Base-by-base conservation (phyloP, 2,329 filamentous ascomycete species). In the Gyromitra esculenta region DNA sequence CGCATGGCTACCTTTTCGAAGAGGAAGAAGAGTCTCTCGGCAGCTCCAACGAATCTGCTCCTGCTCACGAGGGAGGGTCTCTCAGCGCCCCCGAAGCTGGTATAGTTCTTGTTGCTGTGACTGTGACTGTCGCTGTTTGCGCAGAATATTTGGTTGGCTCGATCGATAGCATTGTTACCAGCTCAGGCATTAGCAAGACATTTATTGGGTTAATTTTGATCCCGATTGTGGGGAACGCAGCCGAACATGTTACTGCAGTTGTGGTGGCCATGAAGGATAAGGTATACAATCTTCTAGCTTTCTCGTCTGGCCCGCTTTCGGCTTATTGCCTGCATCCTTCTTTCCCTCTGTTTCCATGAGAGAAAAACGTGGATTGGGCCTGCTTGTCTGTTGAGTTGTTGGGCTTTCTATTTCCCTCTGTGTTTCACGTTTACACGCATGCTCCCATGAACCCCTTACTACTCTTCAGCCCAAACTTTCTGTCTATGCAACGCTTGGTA, bases 181-280 rank as follows among this genome's bases (percentile, higher is more conserved):
- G 86, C 56, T 89, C 89, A 1, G 87, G 90, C 76, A 91, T 94
- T 82, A 93, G 90, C 85, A 92, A 92, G 84, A 92, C 90, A 0
- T 94, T 94, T 80, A 93, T 94, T 80, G 92, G 92, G 85, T 85
- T 94, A 63, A 92, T 94, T 64, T 85, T 94, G 21, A 91, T 94
- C 63, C 91, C 91, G 1, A 93, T 94, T 79, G 91, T 94, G 41
- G 91, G 91, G 56, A 94, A 94, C 81, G 91, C 91, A 1, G 91
- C 91, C 1, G 91, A 94, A 83, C 92, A 94, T 81, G 92, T 94
- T 50, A 94, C 92, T 0, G 92, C 92, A 18, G 90, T 93, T 18
- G 90, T 94, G 39, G 92, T 94, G 35, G 91, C 92, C 0, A 86
- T 90, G 78, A 91, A 92, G 83, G 88, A 94, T 84, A 94, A 91